Evolutionary conservation across 257 asterid species (phyloP), one percentile per base, ranked within the genome.

Genomic region (Penstemon barbatus): DNA sequence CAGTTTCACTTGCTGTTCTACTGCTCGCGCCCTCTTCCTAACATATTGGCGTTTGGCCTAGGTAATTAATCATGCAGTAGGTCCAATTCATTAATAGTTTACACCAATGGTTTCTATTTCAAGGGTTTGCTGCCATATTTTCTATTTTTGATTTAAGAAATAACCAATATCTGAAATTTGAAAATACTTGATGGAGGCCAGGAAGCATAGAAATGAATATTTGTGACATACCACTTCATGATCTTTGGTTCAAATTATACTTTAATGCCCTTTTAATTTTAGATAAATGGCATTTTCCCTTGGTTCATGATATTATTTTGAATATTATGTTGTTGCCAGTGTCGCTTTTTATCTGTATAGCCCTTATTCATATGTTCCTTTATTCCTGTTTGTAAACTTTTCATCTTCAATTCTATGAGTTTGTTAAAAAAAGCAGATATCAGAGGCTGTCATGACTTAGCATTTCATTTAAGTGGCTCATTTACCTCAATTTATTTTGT

Each of bases 11-110:
- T 83, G 81, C 78, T 93, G 83, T 93, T 93, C 85, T 93, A 93
- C 79, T 87, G 96, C 87, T 79, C 99, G 0, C 95, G 99, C 36
- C 95, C 99, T 42, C 99, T 93, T 80, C 99, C 99, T 63, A 93
- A 93, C 63, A 72, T 88, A 75, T 79, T 90, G 74, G 99, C 99
- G 15, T 85, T 90, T 87, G 90, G 94, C 66, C 76, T 90, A 84
- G 99, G 99, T 93, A 78, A 69, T 75, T 56, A 63, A 54, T 12
- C 66, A n/a, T 73, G 61, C 74, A 36, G 56, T 65, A 33, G 64
- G 72, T 67, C 66, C 59, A 48, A 13, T 61, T 56, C 63, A 59
- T 11, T 13, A 5, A 40, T 55, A 65, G 43, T 45, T 38, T 50
- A 38, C 58, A 51, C 37, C 64, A 15, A 40, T 52, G 39, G 49